phyloP scores from a whole-genome alignment of 495 filamentous ascomycete species.

The Melanomma pulvis-pyrius region DNA sequence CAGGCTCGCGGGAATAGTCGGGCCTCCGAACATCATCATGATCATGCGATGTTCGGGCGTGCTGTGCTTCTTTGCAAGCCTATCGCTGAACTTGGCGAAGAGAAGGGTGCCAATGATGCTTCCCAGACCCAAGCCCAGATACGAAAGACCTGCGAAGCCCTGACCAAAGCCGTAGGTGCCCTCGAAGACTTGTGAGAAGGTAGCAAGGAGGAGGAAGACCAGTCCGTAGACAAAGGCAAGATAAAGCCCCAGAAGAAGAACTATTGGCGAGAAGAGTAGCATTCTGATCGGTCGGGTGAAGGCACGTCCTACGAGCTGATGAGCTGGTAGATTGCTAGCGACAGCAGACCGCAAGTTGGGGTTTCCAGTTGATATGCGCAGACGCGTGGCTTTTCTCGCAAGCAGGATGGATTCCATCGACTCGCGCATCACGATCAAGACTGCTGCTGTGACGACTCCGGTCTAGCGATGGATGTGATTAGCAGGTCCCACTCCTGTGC shows the following conservation, averaged over 20 bases:
- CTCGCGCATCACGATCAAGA: too few relatives aligned
- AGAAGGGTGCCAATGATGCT: slow-evolving; percentile 38
- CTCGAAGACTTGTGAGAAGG: slow-evolving; percentile 24
- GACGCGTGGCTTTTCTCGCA: slow-evolving; percentile 51
- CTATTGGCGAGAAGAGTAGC: slow-evolving; percentile 29
- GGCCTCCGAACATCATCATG: slow-evolving; percentile 9
- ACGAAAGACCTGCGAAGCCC: slow-evolving; percentile 21
- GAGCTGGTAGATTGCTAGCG: slow-evolving; percentile 31
- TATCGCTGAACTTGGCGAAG: slow-evolving; percentile 11
- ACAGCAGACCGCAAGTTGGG: slow-evolving; percentile 48
- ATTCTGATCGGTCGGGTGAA: slow-evolving; percentile 25
- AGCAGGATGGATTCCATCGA: slow-evolving; percentile 60
- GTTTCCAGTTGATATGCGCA: slow-evolving; percentile 44
- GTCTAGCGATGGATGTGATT: too few relatives aligned
- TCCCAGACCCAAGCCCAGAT: slow-evolving; percentile 30
- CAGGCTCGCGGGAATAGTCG: slow-evolving; percentile 14
- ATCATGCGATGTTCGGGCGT: slow-evolving; percentile 49
- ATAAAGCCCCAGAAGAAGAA: slow-evolving; percentile 14
- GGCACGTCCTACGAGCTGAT: slow-evolving; percentile 30
- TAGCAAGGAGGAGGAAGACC: slow-evolving; percentile 31
- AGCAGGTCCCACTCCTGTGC: too few relatives aligned
- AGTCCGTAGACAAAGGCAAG: slow-evolving; percentile 18
- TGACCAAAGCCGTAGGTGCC: slow-evolving; percentile 22
- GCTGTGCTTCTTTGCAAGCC: not conserved
- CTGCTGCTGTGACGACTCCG: too few relatives aligned